These are phyloP conservation scores for Pythium pyrilobum DNA, from an alignment of 352 stramenopile species.

Conservation along the genomic window DNA sequence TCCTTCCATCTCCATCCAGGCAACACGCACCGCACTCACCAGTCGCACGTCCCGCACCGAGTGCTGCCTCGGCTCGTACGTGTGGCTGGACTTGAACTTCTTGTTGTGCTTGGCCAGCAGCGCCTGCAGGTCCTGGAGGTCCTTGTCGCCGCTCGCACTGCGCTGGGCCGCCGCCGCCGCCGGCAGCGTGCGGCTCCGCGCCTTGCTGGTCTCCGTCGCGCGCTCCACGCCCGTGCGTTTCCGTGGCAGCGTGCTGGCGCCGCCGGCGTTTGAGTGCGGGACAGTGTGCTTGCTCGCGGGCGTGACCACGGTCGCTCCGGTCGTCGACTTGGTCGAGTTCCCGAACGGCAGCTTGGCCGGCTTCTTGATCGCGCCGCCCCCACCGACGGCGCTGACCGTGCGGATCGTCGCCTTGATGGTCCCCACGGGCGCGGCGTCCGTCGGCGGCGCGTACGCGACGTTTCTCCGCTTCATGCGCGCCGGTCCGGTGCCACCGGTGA, in stretches of 20 bases:
- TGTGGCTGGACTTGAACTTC: slow-evolving; percentile 65
- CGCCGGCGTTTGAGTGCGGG: background rate
- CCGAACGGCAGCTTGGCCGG: slow-evolving; percentile 18
- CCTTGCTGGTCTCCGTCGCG: background rate
- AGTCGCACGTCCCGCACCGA: slow-evolving; percentile 67
- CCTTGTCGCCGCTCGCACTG: slow-evolving; percentile 2
- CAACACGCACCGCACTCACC: slow-evolving; percentile 23
- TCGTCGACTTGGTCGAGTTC: slow-evolving; percentile 5
- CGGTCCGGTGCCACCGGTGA: background rate
- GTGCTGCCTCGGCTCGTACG: slow-evolving; percentile 74
- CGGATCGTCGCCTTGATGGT: slow-evolving; percentile 12
- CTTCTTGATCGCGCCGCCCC: background rate
- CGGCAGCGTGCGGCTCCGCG: slow-evolving; percentile 1
- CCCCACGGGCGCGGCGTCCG: background rate
- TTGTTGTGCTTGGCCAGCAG: slow-evolving; percentile 73
- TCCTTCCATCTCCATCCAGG: background rate
- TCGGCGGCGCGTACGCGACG: slow-evolving; percentile 7
- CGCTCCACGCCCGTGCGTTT: slow-evolving; percentile 1
- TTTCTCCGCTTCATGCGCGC: slow-evolving; percentile 9
- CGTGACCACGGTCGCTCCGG: background rate
- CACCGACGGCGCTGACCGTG: background rate
- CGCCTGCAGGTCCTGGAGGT: slow-evolving; percentile 40
- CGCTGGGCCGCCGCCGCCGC: background rate
- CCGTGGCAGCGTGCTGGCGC: background rate
- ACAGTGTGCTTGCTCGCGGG: background rate